Base-by-base conservation (phyloP, 2,329 filamentous ascomycete genomes). In the Scedosporium apiospermum region DNA sequence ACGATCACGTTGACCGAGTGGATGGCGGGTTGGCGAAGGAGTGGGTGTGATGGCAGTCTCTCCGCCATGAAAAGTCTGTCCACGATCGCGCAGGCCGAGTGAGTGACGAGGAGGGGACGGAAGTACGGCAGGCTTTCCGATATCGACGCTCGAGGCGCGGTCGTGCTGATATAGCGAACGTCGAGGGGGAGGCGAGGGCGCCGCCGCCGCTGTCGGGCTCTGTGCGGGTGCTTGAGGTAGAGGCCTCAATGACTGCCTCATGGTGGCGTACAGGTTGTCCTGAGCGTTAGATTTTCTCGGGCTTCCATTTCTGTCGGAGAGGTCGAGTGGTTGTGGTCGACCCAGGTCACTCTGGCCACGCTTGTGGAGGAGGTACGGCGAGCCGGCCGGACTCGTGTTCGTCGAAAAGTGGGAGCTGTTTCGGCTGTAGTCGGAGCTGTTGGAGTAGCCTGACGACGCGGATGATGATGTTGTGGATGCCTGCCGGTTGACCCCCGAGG, bases 211-310 rank as follows among this genome's bases (percentile, higher is more conserved):
- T 38, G 34, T 38, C 10, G 61, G 59, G 18, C 62, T 61, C 18
- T 62, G 68, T 16, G 79, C 82, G 3, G 89, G 88, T 1, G 83
- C 78, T 70, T 90, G 88, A 3, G 88, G 84, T 6, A 92, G 80
- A 26, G 89, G 89, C 58, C 91, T 86, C 64, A 96, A 78, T 23
- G 90, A 92, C 70, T 90, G 88, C 61, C 91, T 88, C 64, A 89
- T 83, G 67, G 82, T 88, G 67, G 84, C 85, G 71, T 91, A 93
- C 65, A 88, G 80, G 67, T 84, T 86, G 41, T 86, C 84, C n/a
- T 84, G 79, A 63, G 73, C 75, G 67, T 77, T 74, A 61, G 75
- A 68, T 65, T 70, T 42, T 26, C 57, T 58, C 16, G 57, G 34
- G 38, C 57, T 62, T 38, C 57, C 41, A 67, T 65, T 71, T 79